A percentile compares a stretch with the other conserved stretches of the same genome.
Conservation (phyloP, 176 grass and related monocot genomes). For the Zoysia pacifica region DNA sequence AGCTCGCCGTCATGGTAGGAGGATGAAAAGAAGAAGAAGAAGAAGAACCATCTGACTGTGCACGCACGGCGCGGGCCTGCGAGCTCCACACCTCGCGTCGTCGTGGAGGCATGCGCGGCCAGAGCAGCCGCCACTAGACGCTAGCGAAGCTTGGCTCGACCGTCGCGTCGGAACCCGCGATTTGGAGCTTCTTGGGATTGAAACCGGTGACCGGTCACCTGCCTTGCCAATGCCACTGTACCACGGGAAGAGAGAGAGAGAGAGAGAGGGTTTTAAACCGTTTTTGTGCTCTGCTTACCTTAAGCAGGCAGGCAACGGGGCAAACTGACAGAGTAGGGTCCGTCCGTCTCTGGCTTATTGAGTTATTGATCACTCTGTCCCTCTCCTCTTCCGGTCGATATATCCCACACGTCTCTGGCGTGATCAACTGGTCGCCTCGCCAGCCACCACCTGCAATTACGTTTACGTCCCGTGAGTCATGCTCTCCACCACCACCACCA, state of each 20-base stretch:
- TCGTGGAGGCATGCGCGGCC: neutral
- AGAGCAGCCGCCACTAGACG: neutral
- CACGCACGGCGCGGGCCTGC: neutral
- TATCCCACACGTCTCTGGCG: no score
- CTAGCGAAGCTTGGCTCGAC: neutral
- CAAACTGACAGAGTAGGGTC: neutral
- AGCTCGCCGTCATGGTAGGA: neutral
- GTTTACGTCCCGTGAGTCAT: neutral
- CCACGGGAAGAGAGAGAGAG: neutral
- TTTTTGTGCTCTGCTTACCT: neutral
- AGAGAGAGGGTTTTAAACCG: neutral
- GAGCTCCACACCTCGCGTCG: neutral
- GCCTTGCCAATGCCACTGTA: neutral
- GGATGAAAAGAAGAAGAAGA: neutral
- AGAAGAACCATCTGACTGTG: neutral
- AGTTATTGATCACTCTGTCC: neutral
- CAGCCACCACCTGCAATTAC: neutral
- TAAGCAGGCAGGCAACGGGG: neutral
- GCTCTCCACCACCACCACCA: conserved; percentile 22
- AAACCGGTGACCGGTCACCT: neutral
- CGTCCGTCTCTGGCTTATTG: neutral
- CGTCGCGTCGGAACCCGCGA: conserved; percentile 19
- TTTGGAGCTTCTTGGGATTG: neutral
- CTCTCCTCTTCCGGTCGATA: neutral
- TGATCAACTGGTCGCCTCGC: neutral